A percentile compares a stretch with the other conserved stretches of the same genome.
Evolutionary conservation across 345 rosid species (phyloP).

Genomic region (Turnera subulata): DNA sequence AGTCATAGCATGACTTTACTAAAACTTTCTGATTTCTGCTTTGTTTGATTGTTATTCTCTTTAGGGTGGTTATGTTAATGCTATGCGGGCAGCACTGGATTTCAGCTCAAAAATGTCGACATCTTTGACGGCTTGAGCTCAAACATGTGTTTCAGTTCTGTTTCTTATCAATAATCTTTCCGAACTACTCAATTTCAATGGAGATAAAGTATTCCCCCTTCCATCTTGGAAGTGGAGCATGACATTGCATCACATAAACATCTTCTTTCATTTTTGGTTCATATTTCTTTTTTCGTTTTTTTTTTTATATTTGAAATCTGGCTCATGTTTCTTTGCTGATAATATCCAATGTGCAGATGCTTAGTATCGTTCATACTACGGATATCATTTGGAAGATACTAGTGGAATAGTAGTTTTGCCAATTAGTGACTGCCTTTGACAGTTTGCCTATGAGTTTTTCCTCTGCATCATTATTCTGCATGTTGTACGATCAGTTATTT

Average conservation of each 20-base stretch:
- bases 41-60: conserved; percentile 17
- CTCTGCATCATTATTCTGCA: conserved; percentile 3
- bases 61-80: conserved; percentile 23
- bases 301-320: too few relatives aligned
- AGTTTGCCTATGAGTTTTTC: not conserved
- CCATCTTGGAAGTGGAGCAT: not conserved
- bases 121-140: conserved; percentile 23
- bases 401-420: conserved; percentile 16
- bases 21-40: not conserved
- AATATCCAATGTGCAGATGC: too few relatives aligned
- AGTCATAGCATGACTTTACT: not conserved
- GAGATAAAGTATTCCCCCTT: not conserved
- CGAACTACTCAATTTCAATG: not conserved
- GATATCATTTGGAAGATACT: too few relatives aligned
- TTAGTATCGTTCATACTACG: too few relatives aligned
- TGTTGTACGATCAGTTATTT: conserved; percentile 6
- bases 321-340: too few relatives aligned
- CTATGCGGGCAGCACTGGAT: conserved; percentile 24
- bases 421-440: too few relatives aligned
- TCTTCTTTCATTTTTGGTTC: too few relatives aligned
- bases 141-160: conserved; percentile 6
- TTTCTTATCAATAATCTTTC: not conserved
- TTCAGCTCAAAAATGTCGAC: conserved; percentile 22
- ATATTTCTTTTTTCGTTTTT: too few relatives aligned
- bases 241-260: not conserved